A percentile compares a stretch with the other conserved stretches of the same genome.
These are phyloP conservation scores for Rauvolfia tetraphylla DNA, from an alignment of 257 asterid species.

Conservation along the genomic window DNA sequence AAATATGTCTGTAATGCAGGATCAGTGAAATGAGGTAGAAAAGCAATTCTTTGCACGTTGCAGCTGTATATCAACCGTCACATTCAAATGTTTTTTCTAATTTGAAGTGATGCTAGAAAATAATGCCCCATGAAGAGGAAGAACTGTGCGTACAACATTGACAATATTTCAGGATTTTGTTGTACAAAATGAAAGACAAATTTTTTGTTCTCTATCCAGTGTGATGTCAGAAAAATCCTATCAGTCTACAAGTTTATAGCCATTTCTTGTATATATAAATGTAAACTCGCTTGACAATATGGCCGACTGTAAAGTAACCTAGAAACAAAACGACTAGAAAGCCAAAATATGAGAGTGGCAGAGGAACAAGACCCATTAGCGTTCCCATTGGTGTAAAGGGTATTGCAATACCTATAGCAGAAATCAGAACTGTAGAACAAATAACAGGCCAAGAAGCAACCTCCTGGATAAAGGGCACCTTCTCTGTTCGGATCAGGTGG, in stretches of 20 bases:
- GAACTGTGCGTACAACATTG: conserved; percentile 1
- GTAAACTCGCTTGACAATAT: conserved; percentile 20
- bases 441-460: conserved; percentile 27
- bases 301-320: conserved; percentile 18
- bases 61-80: not conserved
- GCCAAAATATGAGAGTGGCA: conserved; percentile 20
- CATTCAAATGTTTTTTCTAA: conserved; percentile 12
- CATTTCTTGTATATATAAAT: conserved; percentile 17
- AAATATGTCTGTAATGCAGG: not conserved
- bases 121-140: not conserved
- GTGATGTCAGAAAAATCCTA: not conserved
- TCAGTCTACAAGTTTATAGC: conserved; percentile 1
- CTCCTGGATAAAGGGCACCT: conserved; percentile 22
- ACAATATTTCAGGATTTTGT: conserved; percentile 9
- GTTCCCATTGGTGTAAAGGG: conserved; percentile 16
- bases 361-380: conserved; percentile 6
- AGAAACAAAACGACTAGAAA: conserved; percentile 22
- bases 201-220: not conserved
- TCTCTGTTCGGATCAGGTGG: conserved; percentile 24
- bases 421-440: conserved; percentile 23
- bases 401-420: conserved; percentile 21
- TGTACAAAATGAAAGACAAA: not conserved
- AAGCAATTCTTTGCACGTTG: conserved; percentile 13
- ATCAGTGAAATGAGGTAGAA: not conserved
- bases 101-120: conserved; percentile 16